Conservation (phyloP, 768 basidiomycete species). For the Kwoniella newhampshirensis region DNA sequence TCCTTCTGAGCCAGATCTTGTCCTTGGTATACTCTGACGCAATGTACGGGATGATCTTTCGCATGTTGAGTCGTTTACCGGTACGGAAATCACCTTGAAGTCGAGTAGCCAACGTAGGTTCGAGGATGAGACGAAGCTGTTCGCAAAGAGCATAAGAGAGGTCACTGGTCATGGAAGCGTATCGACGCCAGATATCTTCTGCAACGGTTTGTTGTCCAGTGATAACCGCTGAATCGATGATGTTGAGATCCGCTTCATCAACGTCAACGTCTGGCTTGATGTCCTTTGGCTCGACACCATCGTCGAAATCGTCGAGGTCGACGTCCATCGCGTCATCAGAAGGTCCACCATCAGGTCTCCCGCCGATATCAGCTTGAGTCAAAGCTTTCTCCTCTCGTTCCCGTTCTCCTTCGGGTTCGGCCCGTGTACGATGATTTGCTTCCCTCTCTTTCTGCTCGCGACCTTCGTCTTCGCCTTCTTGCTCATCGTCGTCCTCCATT, state of each 20-base stretch:
- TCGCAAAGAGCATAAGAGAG: slow-evolving; percentile 90
- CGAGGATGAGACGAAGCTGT: slow-evolving; percentile 91
- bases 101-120: slow-evolving; percentile 89
- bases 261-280: slow-evolving; percentile 37
- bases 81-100: slow-evolving; percentile 95
- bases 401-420: slow-evolving; percentile 14
- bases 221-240: slow-evolving; percentile 63
- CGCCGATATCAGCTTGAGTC: slow-evolving; percentile 49
- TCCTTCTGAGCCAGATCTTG: slow-evolving; percentile 96
- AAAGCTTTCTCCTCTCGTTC: slow-evolving; percentile 53
- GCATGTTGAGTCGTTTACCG: slow-evolving; percentile 97
- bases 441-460: slow-evolving; percentile 13
- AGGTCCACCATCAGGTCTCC: slow-evolving; percentile 12
- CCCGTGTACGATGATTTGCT: slow-evolving; percentile 9
- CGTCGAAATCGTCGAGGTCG: slow-evolving; percentile 59
- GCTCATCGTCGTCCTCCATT: slow-evolving; percentile 32
- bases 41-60: slow-evolving; percentile 95
- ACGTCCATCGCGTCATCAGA: slow-evolving; percentile 54
- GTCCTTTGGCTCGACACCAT: slow-evolving; percentile 41
- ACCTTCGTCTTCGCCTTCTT: slow-evolving; percentile 23
- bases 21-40: slow-evolving; percentile 99
- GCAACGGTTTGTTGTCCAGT: slow-evolving; percentile 60
- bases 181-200: slow-evolving; percentile 83
- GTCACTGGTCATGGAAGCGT: slow-evolving; percentile 85
- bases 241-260: slow-evolving; percentile 58